These are phyloP conservation scores for Eimeria brunetti DNA, from an alignment of 169 alveolate species.

Conservation along the genomic window DNA sequence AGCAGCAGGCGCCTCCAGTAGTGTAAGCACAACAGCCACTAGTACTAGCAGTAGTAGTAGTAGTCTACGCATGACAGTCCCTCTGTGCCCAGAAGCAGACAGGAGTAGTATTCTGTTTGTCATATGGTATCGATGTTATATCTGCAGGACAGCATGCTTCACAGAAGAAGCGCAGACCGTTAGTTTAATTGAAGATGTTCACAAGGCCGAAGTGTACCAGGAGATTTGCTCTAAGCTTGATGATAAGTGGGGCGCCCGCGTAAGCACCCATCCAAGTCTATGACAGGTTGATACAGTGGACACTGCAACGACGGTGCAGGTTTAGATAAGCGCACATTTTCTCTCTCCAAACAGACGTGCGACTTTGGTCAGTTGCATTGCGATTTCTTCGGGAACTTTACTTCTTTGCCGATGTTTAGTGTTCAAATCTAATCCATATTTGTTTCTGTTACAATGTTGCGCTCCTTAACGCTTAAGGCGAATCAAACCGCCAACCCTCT, in stretches of 20 bases:
- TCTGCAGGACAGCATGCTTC: constrained; percentile 59
- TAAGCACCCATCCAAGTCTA: not conserved
- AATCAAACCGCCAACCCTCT: not conserved
- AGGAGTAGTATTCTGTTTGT: not conserved
- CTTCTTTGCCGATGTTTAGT: no score
- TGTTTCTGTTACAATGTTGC: not conserved
- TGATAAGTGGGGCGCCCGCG: constrained; percentile 57
- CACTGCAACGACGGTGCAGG: not conserved
- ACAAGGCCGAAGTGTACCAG: constrained; percentile 76
- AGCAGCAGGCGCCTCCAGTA: constrained; percentile 40
- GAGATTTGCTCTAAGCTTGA: constrained; percentile 50
- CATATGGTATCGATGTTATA: not conserved
- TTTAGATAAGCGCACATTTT: not conserved
- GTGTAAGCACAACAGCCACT: constrained; percentile 4
- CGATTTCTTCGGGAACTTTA: not conserved
- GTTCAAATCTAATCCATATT: no score
- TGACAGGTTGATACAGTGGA: not conserved
- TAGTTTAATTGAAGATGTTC: constrained; percentile 63
- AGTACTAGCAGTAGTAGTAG: not conserved
- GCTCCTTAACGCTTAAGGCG: not conserved
- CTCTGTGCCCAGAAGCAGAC: no score
- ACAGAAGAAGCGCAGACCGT: constrained; percentile 58
- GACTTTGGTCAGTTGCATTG: not conserved
- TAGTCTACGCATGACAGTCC: not conserved
- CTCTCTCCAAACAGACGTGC: not conserved